These are phyloP conservation scores for Podaxis mareebaensis DNA, from an alignment of 768 basidiomycete genomes.

Conservation along the genomic window DNA sequence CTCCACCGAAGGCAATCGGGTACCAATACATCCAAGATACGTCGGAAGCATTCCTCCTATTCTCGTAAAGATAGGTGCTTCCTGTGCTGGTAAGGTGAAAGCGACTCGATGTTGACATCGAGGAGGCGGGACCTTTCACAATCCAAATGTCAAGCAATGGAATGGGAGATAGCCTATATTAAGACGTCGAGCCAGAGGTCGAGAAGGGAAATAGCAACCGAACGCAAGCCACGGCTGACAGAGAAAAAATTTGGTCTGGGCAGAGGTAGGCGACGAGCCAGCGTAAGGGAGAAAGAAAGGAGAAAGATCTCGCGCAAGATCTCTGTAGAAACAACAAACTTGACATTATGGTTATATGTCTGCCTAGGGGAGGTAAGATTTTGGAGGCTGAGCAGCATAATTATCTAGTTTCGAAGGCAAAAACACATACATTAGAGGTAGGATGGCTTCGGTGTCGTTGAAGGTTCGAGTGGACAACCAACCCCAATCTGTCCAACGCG, in stretches of 20 bases:
- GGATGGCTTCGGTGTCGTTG: no score
- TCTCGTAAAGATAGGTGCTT: background rate
- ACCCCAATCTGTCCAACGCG: no score
- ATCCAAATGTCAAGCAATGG: background rate
- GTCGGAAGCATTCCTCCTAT: background rate
- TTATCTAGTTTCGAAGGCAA: background rate
- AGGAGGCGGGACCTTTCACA: background rate
- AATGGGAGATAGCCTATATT: background rate
- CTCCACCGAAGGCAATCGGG: background rate
- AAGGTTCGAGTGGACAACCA: no score
- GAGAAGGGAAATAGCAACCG: background rate
- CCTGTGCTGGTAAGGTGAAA: background rate
- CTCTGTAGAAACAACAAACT: background rate
- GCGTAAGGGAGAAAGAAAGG: background rate
- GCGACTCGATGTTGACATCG: conserved; percentile 15
- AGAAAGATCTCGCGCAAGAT: background rate
- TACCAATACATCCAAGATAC: background rate
- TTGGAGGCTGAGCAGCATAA: background rate
- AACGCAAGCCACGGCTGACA: background rate
- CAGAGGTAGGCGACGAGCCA: background rate
- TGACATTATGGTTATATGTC: background rate
- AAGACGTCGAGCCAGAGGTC: background rate
- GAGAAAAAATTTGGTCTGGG: background rate
- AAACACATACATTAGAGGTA: no score
- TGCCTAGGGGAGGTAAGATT: background rate